These are phyloP conservation scores for Coix lacrymajobi DNA, from an alignment of 176 grass and related monocot genomes.

Conservation along the genomic window DNA sequence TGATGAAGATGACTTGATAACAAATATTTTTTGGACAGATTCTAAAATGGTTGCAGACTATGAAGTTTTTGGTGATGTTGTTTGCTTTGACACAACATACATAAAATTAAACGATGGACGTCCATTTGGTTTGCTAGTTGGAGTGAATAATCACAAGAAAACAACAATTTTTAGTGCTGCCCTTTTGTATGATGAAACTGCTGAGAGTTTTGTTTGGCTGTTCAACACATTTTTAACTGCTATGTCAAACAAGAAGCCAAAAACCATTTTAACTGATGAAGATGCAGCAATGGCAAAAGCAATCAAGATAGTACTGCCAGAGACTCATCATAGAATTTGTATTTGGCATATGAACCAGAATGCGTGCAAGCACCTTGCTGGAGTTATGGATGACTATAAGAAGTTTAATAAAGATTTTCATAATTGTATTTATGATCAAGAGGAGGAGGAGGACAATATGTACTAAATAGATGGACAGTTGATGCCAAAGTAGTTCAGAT, in stretches of 20 bases:
- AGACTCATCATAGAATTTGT: neutral
- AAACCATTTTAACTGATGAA: neutral
- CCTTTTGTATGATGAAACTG: too few species aligned
- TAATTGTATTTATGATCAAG: neutral
- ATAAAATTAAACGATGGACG: too few species aligned
- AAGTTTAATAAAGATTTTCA: constrained; percentile 1
- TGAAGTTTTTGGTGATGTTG: neutral
- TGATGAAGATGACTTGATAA: too few species aligned
- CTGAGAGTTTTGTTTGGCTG: too few species aligned
- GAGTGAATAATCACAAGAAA: too few species aligned
- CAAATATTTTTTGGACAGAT: neutral
- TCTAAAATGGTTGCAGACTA: neutral
- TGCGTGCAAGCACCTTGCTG: neutral
- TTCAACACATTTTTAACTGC: too few species aligned
- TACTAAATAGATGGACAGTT: too few species aligned
- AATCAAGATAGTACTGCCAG: neutral
- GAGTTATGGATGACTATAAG: neutral
- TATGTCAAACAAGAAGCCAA: too few species aligned
- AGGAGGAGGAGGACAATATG: neutral
- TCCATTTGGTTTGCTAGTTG: too few species aligned
- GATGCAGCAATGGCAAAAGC: neutral
- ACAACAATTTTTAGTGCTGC: too few species aligned
- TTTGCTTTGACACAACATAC: neutral
- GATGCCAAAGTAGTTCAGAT: too few species aligned
- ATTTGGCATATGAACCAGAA: constrained; percentile 21